These are phyloP conservation scores for Sarocladium strictum DNA, from an alignment of 2,329 filamentous ascomycete species.

Conservation along the genomic window DNA sequence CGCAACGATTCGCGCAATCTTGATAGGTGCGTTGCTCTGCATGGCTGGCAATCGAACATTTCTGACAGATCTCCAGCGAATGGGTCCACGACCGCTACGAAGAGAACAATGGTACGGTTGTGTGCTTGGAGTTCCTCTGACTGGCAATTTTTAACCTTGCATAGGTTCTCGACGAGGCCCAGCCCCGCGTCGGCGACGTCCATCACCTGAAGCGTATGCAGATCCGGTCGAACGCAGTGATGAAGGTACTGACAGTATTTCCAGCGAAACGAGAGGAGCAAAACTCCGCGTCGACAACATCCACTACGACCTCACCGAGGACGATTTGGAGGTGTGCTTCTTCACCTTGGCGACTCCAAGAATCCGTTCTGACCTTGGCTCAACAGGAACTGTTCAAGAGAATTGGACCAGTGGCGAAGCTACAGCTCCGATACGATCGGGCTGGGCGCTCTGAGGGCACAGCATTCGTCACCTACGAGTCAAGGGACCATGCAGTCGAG, in stretches of 20 bases:
- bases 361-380: neutral
- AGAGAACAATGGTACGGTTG: slow-evolving; percentile 50
- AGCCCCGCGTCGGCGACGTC: slow-evolving; percentile 34
- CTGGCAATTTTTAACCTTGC: slow-evolving; percentile 6
- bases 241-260: slow-evolving; percentile 12
- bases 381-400: slow-evolving; percentile 69
- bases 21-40: slow-evolving; percentile 54
- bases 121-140: neutral
- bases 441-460: slow-evolving; percentile 81
- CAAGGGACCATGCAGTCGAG: slow-evolving; percentile 61
- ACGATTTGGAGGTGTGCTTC: slow-evolving; percentile 65
- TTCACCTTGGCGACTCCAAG: neutral
- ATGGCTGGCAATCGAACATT: neutral
- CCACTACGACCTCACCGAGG: slow-evolving; percentile 84
- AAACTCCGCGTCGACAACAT: slow-evolving; percentile 84
- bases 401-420: slow-evolving; percentile 65
- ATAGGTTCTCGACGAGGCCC: slow-evolving; percentile 34
- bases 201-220: slow-evolving; percentile 33
- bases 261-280: slow-evolving; percentile 49
- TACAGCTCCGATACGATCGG: slow-evolving; percentile 77
- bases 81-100: slow-evolving; percentile 94
- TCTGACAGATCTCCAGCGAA: slow-evolving; percentile 50
- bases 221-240: neutral
- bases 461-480: slow-evolving; percentile 77
- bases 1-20: slow-evolving; percentile 60